Evolutionary conservation across 2,329 filamentous ascomycete genomes (phyloP), one percentile per base, ranked within the genome.

Genomic region (Alternaria burnsii): DNA sequence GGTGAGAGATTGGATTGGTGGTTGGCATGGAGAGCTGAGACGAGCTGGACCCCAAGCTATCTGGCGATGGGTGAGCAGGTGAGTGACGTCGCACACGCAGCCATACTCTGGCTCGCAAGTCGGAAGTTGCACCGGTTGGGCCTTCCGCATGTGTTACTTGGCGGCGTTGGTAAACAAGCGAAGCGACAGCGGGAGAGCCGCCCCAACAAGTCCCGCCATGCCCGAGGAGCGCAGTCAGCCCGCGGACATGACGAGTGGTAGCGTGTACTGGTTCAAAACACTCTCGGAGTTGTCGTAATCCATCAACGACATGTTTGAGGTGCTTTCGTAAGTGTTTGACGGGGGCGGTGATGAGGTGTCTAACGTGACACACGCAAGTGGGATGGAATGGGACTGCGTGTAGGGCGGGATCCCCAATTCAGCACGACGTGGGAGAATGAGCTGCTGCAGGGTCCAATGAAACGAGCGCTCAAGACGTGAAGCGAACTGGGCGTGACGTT

Each of bases 381-480:
- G 63, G 67, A 59, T 65, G 46, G 8, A 42, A 59, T 54, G 50
- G 57, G 52, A 53, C 52, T 42, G 63, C 67, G 62, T 46, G 51
- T 34, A 46, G 46, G 51, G 40, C 55, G 55, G 40, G 46, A 62
- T 50, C 32, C 63, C 64, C 52, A 44, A 46, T 62, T 41, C 50
- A 59, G 51, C 57, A 64, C 18, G 41, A 52, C 62, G 63, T 64
- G 67, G 65, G 65, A 62, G 32, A 24, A 38, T 36, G 46, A 50
- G 67, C 67, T 56, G 61, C 69, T 72, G 67, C 71, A 73, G 70
- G 71, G 71, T 72, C 71, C 68, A 71, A 67, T 68, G 46, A 63
- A 65, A 59, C 52, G 60, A 62, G 55, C 28, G 34, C 46, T 32
- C 51, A 44, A 16, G 22, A 46, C 4, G 32, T 42, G 52, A 67